phyloP scores from a whole-genome alignment of 371 early-diverging fungal genomes.

The Syncephalastrum racemosum region DNA sequence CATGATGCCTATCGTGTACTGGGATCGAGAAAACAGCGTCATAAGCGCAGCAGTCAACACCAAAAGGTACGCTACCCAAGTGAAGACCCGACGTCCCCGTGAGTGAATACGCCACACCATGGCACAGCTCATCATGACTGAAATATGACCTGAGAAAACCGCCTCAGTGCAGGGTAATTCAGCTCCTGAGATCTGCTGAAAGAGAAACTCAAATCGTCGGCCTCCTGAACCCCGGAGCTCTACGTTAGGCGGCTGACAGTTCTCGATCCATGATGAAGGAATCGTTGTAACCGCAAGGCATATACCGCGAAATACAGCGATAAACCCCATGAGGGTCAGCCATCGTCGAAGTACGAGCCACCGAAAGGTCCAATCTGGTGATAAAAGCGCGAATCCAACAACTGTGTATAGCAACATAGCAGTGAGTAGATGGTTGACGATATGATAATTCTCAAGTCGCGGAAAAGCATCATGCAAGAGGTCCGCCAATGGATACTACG shows the following conservation, averaged over 20 bases:
- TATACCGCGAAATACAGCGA: slow-evolving; percentile 63
- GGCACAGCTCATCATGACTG: slow-evolving; percentile 57
- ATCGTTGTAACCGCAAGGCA: slow-evolving; percentile 69
- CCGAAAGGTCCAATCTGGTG: slow-evolving; percentile 53
- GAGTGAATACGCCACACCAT: slow-evolving; percentile 68
- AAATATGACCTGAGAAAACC: slow-evolving; percentile 76
- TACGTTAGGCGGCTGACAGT: slow-evolving; percentile 45
- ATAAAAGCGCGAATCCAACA: slow-evolving; percentile 41
- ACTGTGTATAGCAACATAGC: slow-evolving; percentile 46
- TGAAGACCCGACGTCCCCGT: slow-evolving; percentile 41
- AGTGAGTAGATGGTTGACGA: slow-evolving; percentile 51
- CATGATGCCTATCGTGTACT: slow-evolving; percentile 72
- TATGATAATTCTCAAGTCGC: slow-evolving; percentile 24
- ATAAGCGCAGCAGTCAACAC: slow-evolving; percentile 51
- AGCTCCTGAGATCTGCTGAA: slow-evolving; percentile 23
- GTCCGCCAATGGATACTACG: slow-evolving; percentile 34
- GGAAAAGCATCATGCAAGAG: slow-evolving; percentile 41
- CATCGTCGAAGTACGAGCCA: slow-evolving; percentile 58
- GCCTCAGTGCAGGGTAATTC: slow-evolving; percentile 70
- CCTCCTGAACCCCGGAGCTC: slow-evolving; percentile 24
- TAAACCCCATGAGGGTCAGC: slow-evolving; percentile 54
- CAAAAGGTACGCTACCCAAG: slow-evolving; percentile 52
- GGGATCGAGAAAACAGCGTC: slow-evolving; percentile 65
- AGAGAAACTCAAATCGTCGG: slow-evolving; percentile 29
- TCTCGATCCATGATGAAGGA: slow-evolving; percentile 55